Evolutionary conservation across 768 basidiomycete species (phyloP).

Genomic region (Rhodotorula paludigena): DNA sequence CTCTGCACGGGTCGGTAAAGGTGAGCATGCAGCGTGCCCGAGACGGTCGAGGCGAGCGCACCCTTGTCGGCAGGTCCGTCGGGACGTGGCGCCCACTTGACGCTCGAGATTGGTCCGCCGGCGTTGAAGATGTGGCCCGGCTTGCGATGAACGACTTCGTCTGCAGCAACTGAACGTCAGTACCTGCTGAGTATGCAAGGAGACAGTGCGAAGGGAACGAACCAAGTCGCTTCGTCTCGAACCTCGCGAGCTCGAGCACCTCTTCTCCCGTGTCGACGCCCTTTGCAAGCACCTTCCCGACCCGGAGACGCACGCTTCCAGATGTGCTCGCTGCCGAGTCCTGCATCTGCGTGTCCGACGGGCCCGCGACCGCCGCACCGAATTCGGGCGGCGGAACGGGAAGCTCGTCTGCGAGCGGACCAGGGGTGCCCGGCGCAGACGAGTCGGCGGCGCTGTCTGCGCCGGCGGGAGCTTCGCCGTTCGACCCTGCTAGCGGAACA

Average conservation of each 20-base stretch:
- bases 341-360: background rate
- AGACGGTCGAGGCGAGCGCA: background rate
- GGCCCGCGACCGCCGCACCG: background rate
- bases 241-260: background rate
- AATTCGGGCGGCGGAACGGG: background rate
- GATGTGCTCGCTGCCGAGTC: background rate
- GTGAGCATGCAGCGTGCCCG: background rate
- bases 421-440: background rate
- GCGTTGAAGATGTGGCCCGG: slow-evolving; percentile 71
- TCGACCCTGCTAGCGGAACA: background rate
- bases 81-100: slow-evolving; percentile 89
- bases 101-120: slow-evolving; percentile 81
- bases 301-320: background rate
- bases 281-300: no score
- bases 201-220: background rate
- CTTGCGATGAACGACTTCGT: slow-evolving; percentile 58
- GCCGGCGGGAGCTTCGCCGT: background rate
- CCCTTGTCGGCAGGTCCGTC: slow-evolving; percentile 54
- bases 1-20: slow-evolving; percentile 50
- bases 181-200: no score
- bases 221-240: background rate
- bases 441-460: background rate
- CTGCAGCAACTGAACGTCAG: slow-evolving; percentile 50
- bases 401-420: background rate
- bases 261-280: background rate